These are phyloP conservation scores for Carnegiea gigantea DNA, from an alignment of 179 eudicot species.

Conservation along the genomic window DNA sequence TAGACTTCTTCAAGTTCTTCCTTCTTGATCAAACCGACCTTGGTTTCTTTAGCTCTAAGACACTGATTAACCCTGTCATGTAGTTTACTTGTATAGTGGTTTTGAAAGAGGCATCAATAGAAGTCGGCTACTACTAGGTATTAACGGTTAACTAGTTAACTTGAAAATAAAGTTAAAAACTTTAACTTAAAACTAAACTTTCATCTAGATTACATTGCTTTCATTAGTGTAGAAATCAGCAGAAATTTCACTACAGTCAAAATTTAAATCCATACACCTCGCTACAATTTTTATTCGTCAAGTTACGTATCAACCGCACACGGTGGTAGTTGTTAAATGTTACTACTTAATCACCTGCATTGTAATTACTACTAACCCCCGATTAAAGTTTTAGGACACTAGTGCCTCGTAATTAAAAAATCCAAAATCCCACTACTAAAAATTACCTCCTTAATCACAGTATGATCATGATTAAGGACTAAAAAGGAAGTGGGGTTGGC, in stretches of 20 bases:
- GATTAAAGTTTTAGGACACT: neutral
- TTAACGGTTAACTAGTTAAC: too few species aligned
- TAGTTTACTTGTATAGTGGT: neutral
- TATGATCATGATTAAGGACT: conserved; percentile 8
- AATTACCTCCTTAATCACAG: conserved; percentile 26
- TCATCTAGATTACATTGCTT: too few species aligned
- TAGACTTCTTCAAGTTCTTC: neutral
- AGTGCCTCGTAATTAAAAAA: neutral
- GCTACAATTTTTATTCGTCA: too few species aligned
- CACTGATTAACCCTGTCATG: neutral
- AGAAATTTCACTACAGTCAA: too few species aligned
- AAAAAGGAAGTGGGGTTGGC: conserved; percentile 42
- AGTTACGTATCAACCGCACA: too few species aligned
- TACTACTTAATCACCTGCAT: neutral
- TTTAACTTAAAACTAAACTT: too few species aligned
- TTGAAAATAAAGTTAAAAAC: too few species aligned
- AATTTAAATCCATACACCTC: too few species aligned
- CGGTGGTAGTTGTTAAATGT: neutral
- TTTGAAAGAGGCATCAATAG: neutral
- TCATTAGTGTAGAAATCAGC: too few species aligned
- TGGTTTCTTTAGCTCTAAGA: neutral
- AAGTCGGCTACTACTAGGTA: neutral
- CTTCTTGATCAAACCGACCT: neutral
- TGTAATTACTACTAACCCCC: neutral
- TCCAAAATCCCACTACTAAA: neutral